Evolutionary conservation across 2,329 filamentous ascomycete genomes (phyloP).

Genomic region (Scorias spongiosa): DNA sequence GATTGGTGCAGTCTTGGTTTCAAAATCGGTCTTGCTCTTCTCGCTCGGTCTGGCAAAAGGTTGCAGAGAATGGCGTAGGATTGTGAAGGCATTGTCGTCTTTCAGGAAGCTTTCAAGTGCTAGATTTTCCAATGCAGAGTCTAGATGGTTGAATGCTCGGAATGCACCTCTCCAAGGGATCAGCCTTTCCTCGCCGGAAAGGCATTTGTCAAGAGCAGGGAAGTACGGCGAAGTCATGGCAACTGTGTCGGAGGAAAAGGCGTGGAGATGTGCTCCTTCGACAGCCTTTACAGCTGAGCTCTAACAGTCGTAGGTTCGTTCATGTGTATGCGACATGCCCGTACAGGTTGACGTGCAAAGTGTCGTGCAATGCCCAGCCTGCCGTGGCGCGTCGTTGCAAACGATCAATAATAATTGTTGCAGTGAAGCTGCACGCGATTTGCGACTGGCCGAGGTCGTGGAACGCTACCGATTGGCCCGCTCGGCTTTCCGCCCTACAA

Average conservation of each 20-base stretch:
- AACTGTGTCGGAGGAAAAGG: slow-evolving; percentile 23
- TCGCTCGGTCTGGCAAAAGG: slow-evolving; percentile 48
- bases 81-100: slow-evolving; percentile 50
- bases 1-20: slow-evolving; percentile 75
- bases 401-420: neutral
- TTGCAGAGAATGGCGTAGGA: slow-evolving; percentile 53
- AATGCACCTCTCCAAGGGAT: slow-evolving; percentile 51
- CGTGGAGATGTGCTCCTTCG: no score
- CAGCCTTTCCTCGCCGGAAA: slow-evolving; percentile 64
- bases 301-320: no score
- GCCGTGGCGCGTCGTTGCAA: no score
- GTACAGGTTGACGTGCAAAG: no score
- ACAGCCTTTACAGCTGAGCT: no score
- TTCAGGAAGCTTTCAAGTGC: slow-evolving; percentile 51
- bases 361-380: no score
- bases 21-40: slow-evolving; percentile 49
- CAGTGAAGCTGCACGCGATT: neutral
- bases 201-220: slow-evolving; percentile 70
- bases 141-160: slow-evolving; percentile 37
- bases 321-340: no score
- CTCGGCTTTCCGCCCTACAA: neutral
- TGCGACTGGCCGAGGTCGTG: neutral
- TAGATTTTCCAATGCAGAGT: slow-evolving; percentile 35
- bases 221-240: slow-evolving; percentile 46
- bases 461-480: neutral